These are phyloP conservation scores for Cyathus striatus DNA, from an alignment of 768 basidiomycete genomes.

Conservation along the genomic window DNA sequence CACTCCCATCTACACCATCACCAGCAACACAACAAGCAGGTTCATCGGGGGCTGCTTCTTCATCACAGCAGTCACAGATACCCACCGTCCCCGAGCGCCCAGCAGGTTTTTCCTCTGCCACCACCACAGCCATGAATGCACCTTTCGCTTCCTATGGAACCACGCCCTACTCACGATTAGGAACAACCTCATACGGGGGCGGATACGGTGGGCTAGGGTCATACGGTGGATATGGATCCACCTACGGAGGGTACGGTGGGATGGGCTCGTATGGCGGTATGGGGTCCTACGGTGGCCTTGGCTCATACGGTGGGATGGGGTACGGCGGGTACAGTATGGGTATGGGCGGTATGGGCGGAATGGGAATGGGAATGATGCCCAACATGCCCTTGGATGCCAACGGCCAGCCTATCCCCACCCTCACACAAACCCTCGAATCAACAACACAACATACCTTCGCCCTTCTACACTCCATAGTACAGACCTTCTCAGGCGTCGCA, in stretches of 20 bases:
- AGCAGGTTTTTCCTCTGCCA: slow-evolving; percentile 33
- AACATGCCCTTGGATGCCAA: slow-evolving; percentile 40
- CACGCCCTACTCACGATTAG: slow-evolving; percentile 39
- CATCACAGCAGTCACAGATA: slow-evolving; percentile 6
- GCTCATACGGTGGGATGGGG: slow-evolving; percentile 30
- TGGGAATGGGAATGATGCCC: slow-evolving; percentile 18
- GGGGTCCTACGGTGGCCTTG: slow-evolving; percentile 29
- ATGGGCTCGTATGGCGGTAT: slow-evolving; percentile 16
- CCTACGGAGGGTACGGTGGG: slow-evolving; percentile 18
- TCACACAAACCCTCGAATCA: slow-evolving; percentile 75
- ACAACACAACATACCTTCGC: slow-evolving; percentile 86
- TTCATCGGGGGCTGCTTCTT: no score
- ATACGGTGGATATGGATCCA: slow-evolving; percentile 16
- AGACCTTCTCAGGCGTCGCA: slow-evolving; percentile 84
- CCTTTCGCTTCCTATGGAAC: slow-evolving; percentile 29
- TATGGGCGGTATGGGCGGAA: slow-evolving; percentile 18
- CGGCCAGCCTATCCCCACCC: slow-evolving; percentile 44
- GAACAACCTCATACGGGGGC: slow-evolving; percentile 17
- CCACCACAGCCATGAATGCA: slow-evolving; percentile 28
- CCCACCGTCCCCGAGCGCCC: slow-evolving; percentile 55
- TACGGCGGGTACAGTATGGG: slow-evolving; percentile 28
- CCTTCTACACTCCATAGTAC: slow-evolving; percentile 86
- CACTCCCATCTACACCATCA: slow-evolving; percentile 13
- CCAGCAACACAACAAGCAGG: no score
- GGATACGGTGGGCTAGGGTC: slow-evolving; percentile 16